Percentiles rank a stretch among this genome's conserved stretches.
Conservation (phyloP, 2,329 filamentous ascomycete genomes). For the Fusarium denticulatum region DNA sequence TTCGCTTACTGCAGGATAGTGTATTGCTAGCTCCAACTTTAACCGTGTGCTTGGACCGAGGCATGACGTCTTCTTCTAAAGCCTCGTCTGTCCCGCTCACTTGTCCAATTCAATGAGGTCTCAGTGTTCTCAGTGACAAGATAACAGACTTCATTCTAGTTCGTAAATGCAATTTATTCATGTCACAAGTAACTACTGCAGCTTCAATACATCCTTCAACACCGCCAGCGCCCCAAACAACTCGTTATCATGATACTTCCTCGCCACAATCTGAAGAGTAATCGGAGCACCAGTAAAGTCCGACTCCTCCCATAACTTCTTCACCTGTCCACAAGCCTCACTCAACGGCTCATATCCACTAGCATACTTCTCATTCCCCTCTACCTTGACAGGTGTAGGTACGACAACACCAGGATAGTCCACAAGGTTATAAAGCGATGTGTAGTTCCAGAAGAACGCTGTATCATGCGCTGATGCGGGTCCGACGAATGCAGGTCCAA, state of each 20-base stretch:
- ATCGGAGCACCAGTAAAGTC: not conserved
- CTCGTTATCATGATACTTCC: slow-evolving; percentile 3
- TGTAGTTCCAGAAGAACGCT: slow-evolving; percentile 69
- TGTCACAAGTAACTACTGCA: not conserved
- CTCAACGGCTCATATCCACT: not conserved
- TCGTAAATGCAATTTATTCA: rapidly evolving
- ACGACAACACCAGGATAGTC: slow-evolving; percentile 71
- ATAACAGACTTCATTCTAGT: rapidly evolving
- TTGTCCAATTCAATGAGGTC: not conserved
- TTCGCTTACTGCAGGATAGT: not conserved
- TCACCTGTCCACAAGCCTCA: not conserved
- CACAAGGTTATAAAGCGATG: slow-evolving; percentile 71
- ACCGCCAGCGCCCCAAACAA: not conserved
- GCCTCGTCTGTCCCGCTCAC: too few relatives aligned
- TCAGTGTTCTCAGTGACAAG: rapidly evolving
- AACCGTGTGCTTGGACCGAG: not conserved
- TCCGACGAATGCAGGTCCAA: slow-evolving; percentile 4
- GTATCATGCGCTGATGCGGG: slow-evolving; percentile 1
- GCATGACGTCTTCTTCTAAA: not conserved
- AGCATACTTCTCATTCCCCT: slow-evolving; percentile 3
- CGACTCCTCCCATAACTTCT: not conserved
- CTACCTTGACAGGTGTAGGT: slow-evolving; percentile 52
- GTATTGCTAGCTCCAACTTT: not conserved
- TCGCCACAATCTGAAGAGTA: slow-evolving; percentile 4
- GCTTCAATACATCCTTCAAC: not conserved